Percentiles rank a stretch among this genome's conserved stretches.
Conservation (phyloP, 495 filamentous ascomycete species). For the Xylaria telfairii region DNA sequence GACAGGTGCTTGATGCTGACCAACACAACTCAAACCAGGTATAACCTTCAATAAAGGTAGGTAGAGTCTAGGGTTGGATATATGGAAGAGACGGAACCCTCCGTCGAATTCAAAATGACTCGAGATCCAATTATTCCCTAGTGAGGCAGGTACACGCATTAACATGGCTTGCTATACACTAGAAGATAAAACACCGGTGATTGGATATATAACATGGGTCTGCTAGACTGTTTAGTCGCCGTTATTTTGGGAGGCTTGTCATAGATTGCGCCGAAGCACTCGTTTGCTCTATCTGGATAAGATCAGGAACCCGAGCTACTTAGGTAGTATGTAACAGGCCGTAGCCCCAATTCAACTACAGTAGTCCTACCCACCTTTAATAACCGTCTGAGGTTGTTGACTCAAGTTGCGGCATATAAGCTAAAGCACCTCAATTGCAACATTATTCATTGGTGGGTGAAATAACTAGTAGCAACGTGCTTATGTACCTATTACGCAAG, state of each 20-base stretch:
- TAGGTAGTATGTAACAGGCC: background rate
- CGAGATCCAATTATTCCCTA: background rate
- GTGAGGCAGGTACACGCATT: constrained; percentile 21
- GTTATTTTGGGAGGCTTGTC: constrained; percentile 1
- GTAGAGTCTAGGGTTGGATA: background rate
- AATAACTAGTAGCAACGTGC: background rate
- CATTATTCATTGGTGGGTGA: constrained; percentile 2
- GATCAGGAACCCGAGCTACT: background rate
- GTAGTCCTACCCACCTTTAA: constrained; percentile 2
- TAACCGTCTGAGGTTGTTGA: background rate
- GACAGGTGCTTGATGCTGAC: background rate
- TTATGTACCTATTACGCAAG: background rate
- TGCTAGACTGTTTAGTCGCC: constrained; percentile 2
- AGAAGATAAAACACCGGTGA: background rate
- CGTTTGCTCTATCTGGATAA: background rate
- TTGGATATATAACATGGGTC: background rate
- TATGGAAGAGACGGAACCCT: background rate
- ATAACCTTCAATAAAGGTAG: background rate
- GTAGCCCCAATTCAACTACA: background rate
- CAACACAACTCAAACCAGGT: background rate
- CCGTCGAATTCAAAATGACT: constrained; percentile 3
- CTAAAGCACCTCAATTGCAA: background rate
- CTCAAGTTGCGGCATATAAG: background rate
- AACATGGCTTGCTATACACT: too few relatives aligned
- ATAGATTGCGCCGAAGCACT: background rate